A percentile compares a stretch with the other conserved stretches of the same genome.
phyloP scores from a whole-genome alignment of 2,329 filamentous ascomycete species.

The Diaporthe eres region DNA sequence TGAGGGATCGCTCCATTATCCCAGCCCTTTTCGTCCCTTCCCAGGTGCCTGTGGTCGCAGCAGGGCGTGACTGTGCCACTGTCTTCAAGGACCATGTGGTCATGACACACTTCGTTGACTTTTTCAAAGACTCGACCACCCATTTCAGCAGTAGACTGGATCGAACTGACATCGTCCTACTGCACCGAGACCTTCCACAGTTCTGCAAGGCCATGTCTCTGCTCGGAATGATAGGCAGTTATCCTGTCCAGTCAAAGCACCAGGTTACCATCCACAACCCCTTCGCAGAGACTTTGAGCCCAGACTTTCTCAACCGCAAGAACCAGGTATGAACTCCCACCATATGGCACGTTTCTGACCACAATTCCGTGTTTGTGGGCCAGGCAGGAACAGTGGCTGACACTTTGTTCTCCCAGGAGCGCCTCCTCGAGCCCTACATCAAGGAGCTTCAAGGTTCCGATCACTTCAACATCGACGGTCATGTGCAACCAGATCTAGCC shows the following conservation, averaged over 20 bases:
- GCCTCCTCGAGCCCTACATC: not conserved
- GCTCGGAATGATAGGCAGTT: not conserved
- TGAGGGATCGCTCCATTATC: not conserved
- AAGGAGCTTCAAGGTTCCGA: not conserved
- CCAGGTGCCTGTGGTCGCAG: not conserved
- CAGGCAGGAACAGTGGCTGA: not conserved
- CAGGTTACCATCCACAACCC: not conserved
- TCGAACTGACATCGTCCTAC: not conserved
- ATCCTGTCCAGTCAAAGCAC: not conserved
- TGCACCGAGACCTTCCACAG: not conserved
- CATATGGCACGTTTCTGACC: too few species aligned
- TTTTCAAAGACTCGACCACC: not conserved
- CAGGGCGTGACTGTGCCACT: not conserved
- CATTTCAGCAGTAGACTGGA: too few species aligned
- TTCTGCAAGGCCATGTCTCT: not conserved
- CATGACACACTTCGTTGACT: not conserved
- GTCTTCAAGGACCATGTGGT: not conserved
- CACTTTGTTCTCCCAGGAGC: not conserved
- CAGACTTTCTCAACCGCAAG: not conserved
- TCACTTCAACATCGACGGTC: not conserved
- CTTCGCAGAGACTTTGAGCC: not conserved
- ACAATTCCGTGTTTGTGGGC: not conserved
- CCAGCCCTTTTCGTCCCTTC: not conserved
- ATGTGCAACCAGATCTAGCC: not conserved
- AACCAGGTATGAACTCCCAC: not conserved